Evolutionary conservation across 2,329 filamentous ascomycete species (phyloP), one percentile per base, ranked within the genome.

Genomic region (Beauveria australis): DNA sequence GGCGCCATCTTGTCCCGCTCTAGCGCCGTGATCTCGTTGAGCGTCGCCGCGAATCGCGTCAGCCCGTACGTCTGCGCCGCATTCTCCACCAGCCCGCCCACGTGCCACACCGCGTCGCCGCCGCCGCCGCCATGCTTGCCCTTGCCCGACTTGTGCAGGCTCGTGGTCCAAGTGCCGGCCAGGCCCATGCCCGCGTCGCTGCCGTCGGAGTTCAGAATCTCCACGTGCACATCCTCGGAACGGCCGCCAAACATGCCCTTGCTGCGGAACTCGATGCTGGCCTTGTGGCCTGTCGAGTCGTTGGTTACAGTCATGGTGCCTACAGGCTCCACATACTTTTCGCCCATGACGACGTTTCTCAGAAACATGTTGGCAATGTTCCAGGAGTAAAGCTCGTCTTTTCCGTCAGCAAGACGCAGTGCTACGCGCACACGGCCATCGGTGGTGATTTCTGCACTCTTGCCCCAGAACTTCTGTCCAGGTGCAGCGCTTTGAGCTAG

Each of bases 381-480:
- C 91, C 92, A 99, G 67, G 87, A 92, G 76, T 93, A 99, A 63
- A 86, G 82, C 71, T 97, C 93, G 59, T 91, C 89, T 1, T 79
- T 83, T 2, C 82, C 81, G 70, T 94, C 83, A 0, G 79, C 66
- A 54, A 87, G 71, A 28, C 81, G 87, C 30, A 99, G 77, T 44
- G 87, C 85, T 44, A 97, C 80, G 53, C 92, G 85, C 3, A 91
- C 87, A 28, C 91, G 89, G 2, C 94, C 94, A 59, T 97, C 93
- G 0, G 92, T 97, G 63, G 90, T 94, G 64, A 99, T 85, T 74
- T 99, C 94, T 3, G 91, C 91, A 59, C 89, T 93, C 78, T 97
- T 97, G 60, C 94, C 94, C 94, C 94, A 97, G 77, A 99, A 99
- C 71, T 97, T 97, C 71, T 99, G 93, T 24, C 89, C 88, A 0